These are phyloP conservation scores for Babesia gibsoni DNA, from an alignment of 169 alveolate genomes.

Conservation along the genomic window DNA sequence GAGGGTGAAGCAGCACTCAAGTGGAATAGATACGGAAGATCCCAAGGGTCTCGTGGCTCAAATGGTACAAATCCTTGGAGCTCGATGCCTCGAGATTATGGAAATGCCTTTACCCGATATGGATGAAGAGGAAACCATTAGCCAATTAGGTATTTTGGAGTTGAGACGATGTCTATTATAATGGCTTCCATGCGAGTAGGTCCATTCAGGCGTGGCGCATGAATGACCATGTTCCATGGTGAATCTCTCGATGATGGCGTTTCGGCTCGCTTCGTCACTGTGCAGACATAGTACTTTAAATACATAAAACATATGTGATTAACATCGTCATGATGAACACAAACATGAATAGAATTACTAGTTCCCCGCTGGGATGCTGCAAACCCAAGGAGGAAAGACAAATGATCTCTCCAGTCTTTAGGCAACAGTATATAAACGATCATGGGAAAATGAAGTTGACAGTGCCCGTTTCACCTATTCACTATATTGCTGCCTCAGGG, in stretches of 20 bases:
- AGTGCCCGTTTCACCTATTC: conserved; percentile 64
- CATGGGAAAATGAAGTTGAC: conserved; percentile 51
- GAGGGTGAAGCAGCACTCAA: background rate
- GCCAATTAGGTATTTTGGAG: background rate
- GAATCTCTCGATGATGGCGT: background rate
- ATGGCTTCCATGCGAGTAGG: background rate
- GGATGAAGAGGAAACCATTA: background rate
- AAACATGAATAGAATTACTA: background rate
- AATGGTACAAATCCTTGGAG: background rate
- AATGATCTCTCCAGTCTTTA: conserved; percentile 42
- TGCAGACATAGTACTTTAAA: background rate
- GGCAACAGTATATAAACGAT: conserved; percentile 54
- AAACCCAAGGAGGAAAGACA: conserved; percentile 27
- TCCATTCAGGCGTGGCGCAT: background rate
- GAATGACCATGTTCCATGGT: background rate
- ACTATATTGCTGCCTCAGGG: conserved; percentile 37
- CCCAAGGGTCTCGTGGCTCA: conserved; percentile 15
- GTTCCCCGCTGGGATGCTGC: conserved; percentile 60
- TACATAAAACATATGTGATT: background rate
- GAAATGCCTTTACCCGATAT: background rate
- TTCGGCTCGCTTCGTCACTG: conserved; percentile 3
- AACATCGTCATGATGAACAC: background rate
- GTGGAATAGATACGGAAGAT: background rate
- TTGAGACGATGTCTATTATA: background rate
- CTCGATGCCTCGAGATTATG: background rate